Evolutionary conservation across 108 stramenopile species (phyloP), one percentile per base, ranked within the genome.

Genomic region (Licmophora abbreviata): DNA sequence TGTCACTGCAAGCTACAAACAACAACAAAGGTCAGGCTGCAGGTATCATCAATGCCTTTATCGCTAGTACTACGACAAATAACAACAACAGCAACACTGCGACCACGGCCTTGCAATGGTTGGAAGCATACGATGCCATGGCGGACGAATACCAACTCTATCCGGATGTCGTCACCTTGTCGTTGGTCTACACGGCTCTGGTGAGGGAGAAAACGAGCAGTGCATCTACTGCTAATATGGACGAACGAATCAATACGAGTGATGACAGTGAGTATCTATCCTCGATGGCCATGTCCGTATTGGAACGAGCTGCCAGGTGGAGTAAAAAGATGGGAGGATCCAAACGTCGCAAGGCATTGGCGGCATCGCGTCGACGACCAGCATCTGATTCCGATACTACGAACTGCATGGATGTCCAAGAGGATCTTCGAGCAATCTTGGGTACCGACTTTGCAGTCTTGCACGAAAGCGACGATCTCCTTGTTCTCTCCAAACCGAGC

Each of bases 291-390:
- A 52, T 73, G 1, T 24, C 24, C 34, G 47, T 81, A n/a, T 61
- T 88, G 34, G 71, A 75, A 32, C 34, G 58, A 44, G 83, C 77
- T 4, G 51, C 47, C 27, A 37, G 55, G 31, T 25, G 37, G 5
- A 69, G 69, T 33, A 88, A 84, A 50, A 79, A 79, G 54, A n/a
- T 47, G 23, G 74, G 73, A 4, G 80, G 80, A 14, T 66, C 76
- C 28, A 68, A 73, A 52, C 54, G 76, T n/a, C 48, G 87, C 34
- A 82, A 68, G 43, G 40, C 75, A 6, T 48, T 81, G 44, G 76
- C 68, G 2, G 66, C 77, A 4, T 48, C 71, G 26, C 64, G 67
- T 20, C 64, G 81, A 17, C 53, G 46, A 29, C n/a, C n/a, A n/a
- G n/a, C n/a, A n/a, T n/a, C n/a, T n/a, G n/a, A n/a, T n/a, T 58